These are phyloP conservation scores for Leucocoprinus birnbaumii DNA, from an alignment of 768 basidiomycete genomes.

Conservation along the genomic window DNA sequence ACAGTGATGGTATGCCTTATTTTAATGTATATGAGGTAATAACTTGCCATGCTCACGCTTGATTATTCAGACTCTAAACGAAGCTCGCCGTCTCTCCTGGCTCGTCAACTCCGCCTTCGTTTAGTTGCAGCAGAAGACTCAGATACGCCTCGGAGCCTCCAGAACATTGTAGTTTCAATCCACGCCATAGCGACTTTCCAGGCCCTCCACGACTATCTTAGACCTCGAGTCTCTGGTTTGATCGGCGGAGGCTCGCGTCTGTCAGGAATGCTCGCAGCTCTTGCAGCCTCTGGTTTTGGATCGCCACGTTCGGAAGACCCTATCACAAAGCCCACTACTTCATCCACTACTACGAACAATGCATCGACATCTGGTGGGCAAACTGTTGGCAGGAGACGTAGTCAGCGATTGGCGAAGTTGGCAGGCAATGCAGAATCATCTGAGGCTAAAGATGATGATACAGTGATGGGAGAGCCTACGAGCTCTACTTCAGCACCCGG, in stretches of 20 bases:
- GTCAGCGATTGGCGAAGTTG: conserved; percentile 77
- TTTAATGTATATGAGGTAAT: conserved; percentile 1
- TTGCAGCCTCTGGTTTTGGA: conserved; percentile 74
- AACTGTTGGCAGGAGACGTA: conserved; percentile 62
- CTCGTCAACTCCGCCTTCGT: conserved; percentile 86
- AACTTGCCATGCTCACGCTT: conserved; percentile 4
- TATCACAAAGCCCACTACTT: conserved; percentile 21
- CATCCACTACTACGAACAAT: conserved; percentile 22
- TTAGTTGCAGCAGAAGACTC: conserved; percentile 88
- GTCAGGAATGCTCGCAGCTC: conserved; percentile 88
- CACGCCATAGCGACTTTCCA: conserved; percentile 99
- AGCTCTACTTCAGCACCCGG: conserved; percentile 14
- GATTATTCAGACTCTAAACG: conserved; percentile 72
- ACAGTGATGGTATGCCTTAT: conserved; percentile 63
- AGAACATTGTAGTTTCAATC: conserved; percentile 94
- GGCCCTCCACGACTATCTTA: conserved; percentile 93
- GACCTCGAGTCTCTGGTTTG: conserved; percentile 81
- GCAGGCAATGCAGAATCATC: conserved; percentile 17
- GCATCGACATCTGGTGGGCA: conserved; percentile 27
- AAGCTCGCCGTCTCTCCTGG: conserved; percentile 87
- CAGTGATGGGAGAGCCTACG: conserved; percentile 11
- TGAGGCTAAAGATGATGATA: conserved; percentile 10
- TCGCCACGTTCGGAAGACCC: conserved; percentile 40
- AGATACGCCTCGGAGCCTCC: conserved; percentile 81
- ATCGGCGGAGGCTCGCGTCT: conserved; percentile 63